Evolutionary conservation across 1,284 basidiomycete species (phyloP).

Genomic region (Trichosporon faecale): DNA sequence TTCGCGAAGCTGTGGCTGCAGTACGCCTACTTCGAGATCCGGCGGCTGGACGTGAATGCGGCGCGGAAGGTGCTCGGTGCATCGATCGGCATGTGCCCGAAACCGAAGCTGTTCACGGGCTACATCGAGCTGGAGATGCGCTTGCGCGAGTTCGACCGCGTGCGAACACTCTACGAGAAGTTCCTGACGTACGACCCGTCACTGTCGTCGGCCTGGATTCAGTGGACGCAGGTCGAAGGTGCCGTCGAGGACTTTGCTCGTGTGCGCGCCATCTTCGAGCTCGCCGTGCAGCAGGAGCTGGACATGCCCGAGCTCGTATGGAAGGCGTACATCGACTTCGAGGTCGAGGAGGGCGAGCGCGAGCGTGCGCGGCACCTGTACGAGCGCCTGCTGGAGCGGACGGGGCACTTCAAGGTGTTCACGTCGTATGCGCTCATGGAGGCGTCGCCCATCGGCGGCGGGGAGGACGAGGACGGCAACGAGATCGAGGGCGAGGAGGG

Average conservation of each 20-base stretch:
- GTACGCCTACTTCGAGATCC: constrained; percentile 89
- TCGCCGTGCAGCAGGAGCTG: constrained; percentile 88
- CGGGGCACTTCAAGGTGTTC: constrained; percentile 82
- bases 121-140: constrained; percentile 84
- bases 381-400: constrained; percentile 79
- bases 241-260: constrained; percentile 88
- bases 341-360: constrained; percentile 79
- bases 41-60: constrained; percentile 73
- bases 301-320: constrained; percentile 99
- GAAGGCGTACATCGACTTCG: constrained; percentile 92
- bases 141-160: constrained; percentile 83
- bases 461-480: constrained; percentile 71
- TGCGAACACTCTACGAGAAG: constrained; percentile 87
- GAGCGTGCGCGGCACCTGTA: constrained; percentile 81
- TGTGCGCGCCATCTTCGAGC: constrained; percentile 91
- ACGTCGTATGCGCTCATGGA: constrained; percentile 56
- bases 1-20: constrained; percentile 93
- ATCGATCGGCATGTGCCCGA: constrained; percentile 92
- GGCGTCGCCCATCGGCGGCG: constrained; percentile 53
- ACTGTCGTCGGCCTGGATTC: constrained; percentile 92
- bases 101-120: constrained; percentile 87
- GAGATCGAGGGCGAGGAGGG: constrained; percentile 66
- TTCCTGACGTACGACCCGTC: constrained; percentile 82
- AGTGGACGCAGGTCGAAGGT: constrained; percentile 91
- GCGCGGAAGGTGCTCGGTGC: constrained; percentile 88